Base-by-base conservation (phyloP, 352 stramenopile genomes). In the Globisporangium echinulatum region DNA sequence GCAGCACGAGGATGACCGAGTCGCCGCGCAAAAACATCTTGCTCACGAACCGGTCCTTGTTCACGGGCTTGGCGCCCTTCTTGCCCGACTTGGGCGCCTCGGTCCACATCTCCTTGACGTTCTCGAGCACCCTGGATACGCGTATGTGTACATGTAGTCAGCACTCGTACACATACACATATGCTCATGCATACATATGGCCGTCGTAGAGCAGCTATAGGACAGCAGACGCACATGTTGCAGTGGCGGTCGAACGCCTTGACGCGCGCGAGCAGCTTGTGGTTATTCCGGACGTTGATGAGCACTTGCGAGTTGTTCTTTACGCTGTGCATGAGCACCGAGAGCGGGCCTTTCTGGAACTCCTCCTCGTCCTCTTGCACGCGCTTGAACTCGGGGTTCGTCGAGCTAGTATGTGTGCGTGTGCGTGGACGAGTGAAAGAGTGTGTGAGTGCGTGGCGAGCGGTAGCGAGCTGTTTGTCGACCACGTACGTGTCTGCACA, bases 31-130 rank as follows among this genome's bases (percentile, higher is more conserved):
- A 74, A 76, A 99, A 99, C 92, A 99, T 98, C 77, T 99, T 99
- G 77, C 92, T 98, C 48, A 99, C 92, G 66, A 99, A 99, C 71
- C 96, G 84, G 82, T 99, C 96, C 67, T 99, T 99, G 79, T 99
- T 99, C n/a, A 98, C 86, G 14, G 93, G 83, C 68, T 97, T 97
- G 58, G 91, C 94, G 52, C 92, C 88, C 66, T 98, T 98, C 70
- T 97, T 97, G 49, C 96, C 96, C 40, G 92, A 96, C 80, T 99
- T 99, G 64, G 96, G 96, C 58, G 89, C 83, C 85, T 99, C 97
- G 17, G 96, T 99, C 97, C 97, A 99, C 93, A 99, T 99, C 83
- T 99, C 97, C 77, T 99, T 99, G 46, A 99, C 97, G 71, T 99
- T 98, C 80, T 99, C 97, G 51, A 99, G 80, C 58, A 99, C 88